Conservation (phyloP, 2,329 filamentous ascomycete species). For the Ceratocystiopsis sp. region DNA sequence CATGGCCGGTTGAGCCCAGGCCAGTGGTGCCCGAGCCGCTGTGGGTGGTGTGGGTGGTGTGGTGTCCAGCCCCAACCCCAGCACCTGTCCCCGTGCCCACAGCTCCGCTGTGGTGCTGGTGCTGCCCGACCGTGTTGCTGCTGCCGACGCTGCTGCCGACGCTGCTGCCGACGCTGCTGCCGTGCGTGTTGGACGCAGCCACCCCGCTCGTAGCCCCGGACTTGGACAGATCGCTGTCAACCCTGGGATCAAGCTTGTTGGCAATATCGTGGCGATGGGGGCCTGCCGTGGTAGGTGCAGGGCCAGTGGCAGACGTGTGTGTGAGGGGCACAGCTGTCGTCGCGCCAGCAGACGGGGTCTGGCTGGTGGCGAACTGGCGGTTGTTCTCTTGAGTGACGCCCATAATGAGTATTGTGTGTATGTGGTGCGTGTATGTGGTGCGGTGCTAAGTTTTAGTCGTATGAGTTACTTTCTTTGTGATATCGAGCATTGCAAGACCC, state of each 20-base stretch:
- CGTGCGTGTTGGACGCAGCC: background rate
- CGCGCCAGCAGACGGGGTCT: too few species aligned
- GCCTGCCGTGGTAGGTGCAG: conserved; percentile 22
- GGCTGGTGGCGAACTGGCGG: too few species aligned
- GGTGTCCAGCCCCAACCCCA: too few species aligned
- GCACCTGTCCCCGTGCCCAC: too few species aligned
- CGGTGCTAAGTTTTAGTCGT: too few species aligned
- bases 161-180: background rate
- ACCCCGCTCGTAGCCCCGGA: background rate
- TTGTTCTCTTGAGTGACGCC: too few species aligned
- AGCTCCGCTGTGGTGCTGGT: conserved; percentile 13
- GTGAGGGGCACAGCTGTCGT: background rate
- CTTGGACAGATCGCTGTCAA: conserved; percentile 17
- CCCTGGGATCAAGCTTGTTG: conserved; percentile 25
- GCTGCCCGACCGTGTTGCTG: background rate
- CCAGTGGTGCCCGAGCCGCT: too few species aligned
- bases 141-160: too few species aligned
- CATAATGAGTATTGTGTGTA: too few species aligned
- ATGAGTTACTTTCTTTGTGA: too few species aligned
- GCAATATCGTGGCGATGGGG: conserved; percentile 23
- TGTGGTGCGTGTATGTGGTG: too few species aligned
- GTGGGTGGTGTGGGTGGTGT: background rate
- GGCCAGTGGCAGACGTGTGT: conserved; percentile 7
- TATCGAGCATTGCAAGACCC: too few species aligned
- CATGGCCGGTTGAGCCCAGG: background rate